Conservation (phyloP, 192 early-diverging fungal genomes). For the Spinellus fusiger region DNA sequence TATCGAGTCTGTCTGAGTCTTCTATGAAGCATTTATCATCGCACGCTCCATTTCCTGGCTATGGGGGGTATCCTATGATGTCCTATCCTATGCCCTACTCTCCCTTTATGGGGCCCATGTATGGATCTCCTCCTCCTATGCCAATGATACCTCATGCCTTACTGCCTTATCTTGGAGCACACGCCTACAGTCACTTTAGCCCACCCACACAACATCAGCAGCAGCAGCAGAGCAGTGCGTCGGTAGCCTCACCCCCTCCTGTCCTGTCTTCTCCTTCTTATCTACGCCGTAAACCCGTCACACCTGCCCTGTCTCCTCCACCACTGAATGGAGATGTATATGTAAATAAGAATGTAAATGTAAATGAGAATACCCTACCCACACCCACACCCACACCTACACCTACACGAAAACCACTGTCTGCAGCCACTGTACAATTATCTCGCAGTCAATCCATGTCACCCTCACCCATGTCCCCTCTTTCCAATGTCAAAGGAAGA, state of each 20-base stretch:
- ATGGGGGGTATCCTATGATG: not conserved
- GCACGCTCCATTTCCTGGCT: not conserved
- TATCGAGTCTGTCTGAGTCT: not conserved
- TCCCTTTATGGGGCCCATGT: not conserved
- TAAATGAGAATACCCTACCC: not conserved
- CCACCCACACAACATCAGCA: not conserved
- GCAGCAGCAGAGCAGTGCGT: no score
- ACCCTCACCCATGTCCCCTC: no score
- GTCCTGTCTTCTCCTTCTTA: constrained; percentile 6
- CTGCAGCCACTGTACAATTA: no score
- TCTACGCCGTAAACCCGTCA: not conserved
- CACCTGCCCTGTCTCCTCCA: no score
- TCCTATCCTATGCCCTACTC: not conserved
- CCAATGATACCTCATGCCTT: not conserved
- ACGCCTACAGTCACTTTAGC: not conserved
- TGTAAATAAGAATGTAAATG: not conserved
- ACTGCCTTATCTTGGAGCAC: not conserved
- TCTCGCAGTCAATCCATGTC: no score
- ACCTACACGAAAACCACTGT: no score
- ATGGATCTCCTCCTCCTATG: not conserved
- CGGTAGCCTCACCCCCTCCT: not conserved
- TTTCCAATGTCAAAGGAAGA: no score
- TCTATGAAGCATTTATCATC: not conserved
- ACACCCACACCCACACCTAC: no score
- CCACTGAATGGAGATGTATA: no score